Base-by-base conservation (phyloP, 2,329 filamentous ascomycete genomes). In the Hymenoscyphus occultus region DNA sequence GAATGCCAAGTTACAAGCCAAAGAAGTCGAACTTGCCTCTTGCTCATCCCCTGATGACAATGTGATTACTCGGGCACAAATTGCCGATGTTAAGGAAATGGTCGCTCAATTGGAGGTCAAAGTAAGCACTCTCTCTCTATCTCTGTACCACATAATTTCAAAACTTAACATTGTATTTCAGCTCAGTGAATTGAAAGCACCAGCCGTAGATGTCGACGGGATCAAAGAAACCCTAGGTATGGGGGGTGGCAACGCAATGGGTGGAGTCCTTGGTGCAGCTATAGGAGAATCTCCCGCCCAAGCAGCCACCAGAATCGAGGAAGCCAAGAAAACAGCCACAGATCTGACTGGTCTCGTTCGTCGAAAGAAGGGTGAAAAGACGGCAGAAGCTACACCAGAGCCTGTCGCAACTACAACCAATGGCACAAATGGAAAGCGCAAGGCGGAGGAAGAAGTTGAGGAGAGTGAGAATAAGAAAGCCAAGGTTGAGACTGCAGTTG, bases 21-120 rank as follows among this genome's bases (percentile, higher is more conserved):
- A 91, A 75, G 86, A 92, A 74, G 84, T 86, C 5, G 84, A 87
- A 58, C 80, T 93, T 6, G 82, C 84, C 1, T 84, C 85, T 35
- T 81, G 84, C 67, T 84, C 86, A 62, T 84, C 84, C 63, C 85
- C 86, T 39, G 87, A 90, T 72, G 88, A 91, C 65, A 88, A 88
- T 69, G 88, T 90, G 60, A 74, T 85, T 67, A 84, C 84, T 54
- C 81, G 86, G 71, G 81, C 81, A 67, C 82, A 84, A 66, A 90
- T 95, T 67, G 78, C 81, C 62, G 90, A 95, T 67, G 89, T 91
- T 69, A 91, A 90, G 78, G 89, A 93, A 67, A 86, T 95, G 70
- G 83, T 94, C 59, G 83, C 84, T 62, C 91, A 95, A 70, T 91
- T 95, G 86, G 87, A 92, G 78, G 85, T 89, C 75, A 82, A 90